phyloP scores from a whole-genome alignment of 345 rosid genomes.

The Bruguiera parviflora region DNA sequence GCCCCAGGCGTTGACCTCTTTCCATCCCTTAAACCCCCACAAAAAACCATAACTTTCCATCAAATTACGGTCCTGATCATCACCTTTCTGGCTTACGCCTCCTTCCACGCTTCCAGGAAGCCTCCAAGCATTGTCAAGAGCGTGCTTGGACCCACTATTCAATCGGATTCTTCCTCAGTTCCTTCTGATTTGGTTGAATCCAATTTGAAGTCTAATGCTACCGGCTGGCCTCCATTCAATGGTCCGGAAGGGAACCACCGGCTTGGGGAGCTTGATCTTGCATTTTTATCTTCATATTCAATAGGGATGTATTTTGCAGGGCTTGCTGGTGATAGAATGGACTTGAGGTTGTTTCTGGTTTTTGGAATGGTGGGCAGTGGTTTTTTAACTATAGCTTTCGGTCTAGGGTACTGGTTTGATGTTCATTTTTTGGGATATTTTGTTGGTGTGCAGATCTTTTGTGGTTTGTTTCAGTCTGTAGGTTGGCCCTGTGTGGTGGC shows the following conservation, averaged over 20 bases:
- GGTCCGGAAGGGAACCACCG: slow-evolving; percentile 61
- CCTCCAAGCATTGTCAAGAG: slow-evolving; percentile 94
- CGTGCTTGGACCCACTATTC: slow-evolving; percentile 62
- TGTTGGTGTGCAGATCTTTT: slow-evolving; percentile 60
- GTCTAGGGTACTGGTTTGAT: slow-evolving; percentile 79
- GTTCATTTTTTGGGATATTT: slow-evolving; percentile 56
- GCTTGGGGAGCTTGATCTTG: slow-evolving; percentile 92
- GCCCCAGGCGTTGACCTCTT: slow-evolving; percentile 55
- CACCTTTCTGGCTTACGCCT: slow-evolving; percentile 81
- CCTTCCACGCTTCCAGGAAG: slow-evolving; percentile 94
- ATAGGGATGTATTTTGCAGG: slow-evolving; percentile 86
- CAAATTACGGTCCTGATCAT: slow-evolving; percentile 48
- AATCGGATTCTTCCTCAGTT: slow-evolving; percentile 18
- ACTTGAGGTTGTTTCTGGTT: slow-evolving; percentile 83
- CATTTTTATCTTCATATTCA: slow-evolving; percentile 67
- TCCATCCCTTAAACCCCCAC: slow-evolving; percentile 57
- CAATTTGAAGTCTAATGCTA: slow-evolving; percentile 28
- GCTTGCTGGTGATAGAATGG: slow-evolving; percentile 74
- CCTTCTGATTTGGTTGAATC: neutral
- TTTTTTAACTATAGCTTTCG: slow-evolving; percentile 57
- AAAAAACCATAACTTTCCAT: slow-evolving; percentile 64
- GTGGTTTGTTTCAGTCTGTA: slow-evolving; percentile 87
- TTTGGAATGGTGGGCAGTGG: slow-evolving; percentile 95
- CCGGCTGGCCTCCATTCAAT: slow-evolving; percentile 86
- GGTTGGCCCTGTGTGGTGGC: slow-evolving; percentile 99